Conservation (phyloP, 768 basidiomycete genomes). For the Mycena latifolia region DNA sequence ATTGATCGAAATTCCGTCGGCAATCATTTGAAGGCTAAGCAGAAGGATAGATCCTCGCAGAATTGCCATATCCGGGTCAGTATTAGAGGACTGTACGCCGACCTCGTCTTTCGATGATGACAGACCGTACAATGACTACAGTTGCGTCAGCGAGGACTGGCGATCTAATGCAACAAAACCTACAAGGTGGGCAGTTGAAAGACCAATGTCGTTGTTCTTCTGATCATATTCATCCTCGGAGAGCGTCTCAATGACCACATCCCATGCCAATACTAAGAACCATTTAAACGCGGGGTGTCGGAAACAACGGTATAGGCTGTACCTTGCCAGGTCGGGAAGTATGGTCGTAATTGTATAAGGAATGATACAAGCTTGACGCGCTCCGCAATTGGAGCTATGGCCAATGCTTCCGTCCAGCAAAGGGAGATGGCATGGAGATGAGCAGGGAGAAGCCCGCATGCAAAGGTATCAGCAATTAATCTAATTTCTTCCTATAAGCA, state of each 20-base stretch:
- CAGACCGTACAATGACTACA: slow-evolving; percentile 61
- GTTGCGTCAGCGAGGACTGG: neutral
- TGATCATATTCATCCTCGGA: slow-evolving; percentile 65
- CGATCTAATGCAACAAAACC: slow-evolving; percentile 33
- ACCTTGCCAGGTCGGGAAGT: slow-evolving; percentile 80
- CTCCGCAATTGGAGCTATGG: slow-evolving; percentile 67
- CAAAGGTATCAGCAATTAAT: slow-evolving; percentile 66
- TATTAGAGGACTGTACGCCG: slow-evolving; percentile 30
- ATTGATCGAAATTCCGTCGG: slow-evolving; percentile 71
- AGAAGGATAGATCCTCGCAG: slow-evolving; percentile 68
- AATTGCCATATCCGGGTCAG: slow-evolving; percentile 61
- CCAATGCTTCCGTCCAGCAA: slow-evolving; percentile 76
- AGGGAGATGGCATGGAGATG: slow-evolving; percentile 74
- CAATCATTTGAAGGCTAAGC: slow-evolving; percentile 75
- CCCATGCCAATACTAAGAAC: slow-evolving; percentile 73
- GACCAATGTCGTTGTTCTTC: slow-evolving; percentile 52
- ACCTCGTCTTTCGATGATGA: slow-evolving; percentile 44
- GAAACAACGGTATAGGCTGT: slow-evolving; percentile 15
- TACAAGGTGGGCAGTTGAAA: slow-evolving; percentile 57
- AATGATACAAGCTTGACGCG: slow-evolving; percentile 71
- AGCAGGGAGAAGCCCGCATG: slow-evolving; percentile 70
- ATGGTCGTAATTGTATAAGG: slow-evolving; percentile 74
- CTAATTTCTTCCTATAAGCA: slow-evolving; percentile 74
- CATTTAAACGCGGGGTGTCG: neutral
- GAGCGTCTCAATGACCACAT: slow-evolving; percentile 67